phyloP scores from a whole-genome alignment of 305 asterid genomes.

The Rubia peregrina region DNA sequence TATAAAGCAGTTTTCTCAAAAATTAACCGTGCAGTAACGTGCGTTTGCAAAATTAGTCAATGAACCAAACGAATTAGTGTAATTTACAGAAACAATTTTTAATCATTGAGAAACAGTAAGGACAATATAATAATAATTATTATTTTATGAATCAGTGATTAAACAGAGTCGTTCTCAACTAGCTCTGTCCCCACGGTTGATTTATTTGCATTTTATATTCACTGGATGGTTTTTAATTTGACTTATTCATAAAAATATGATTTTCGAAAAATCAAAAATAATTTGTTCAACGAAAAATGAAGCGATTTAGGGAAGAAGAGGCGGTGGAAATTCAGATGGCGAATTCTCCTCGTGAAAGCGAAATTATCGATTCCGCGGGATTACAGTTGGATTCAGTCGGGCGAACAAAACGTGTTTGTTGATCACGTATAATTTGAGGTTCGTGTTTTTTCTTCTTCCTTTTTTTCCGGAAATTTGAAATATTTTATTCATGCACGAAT shows the following conservation, averaged over 20 bases:
- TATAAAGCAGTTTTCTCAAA: too few species aligned
- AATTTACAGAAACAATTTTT: background rate
- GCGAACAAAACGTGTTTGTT: background rate
- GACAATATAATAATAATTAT: background rate
- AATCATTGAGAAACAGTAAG: background rate
- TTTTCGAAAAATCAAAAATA: slow-evolving; percentile 3
- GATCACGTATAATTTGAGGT: slow-evolving; percentile 1
- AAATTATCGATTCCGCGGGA: slow-evolving; percentile 16
- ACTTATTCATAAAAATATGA: background rate
- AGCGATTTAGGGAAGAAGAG: slow-evolving; percentile 5
- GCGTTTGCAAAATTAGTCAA: background rate
- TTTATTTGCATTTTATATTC: background rate
- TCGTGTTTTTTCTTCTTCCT: background rate
- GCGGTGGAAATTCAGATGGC: slow-evolving; percentile 10
- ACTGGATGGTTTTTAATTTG: background rate
- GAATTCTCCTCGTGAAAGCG: slow-evolving; percentile 15
- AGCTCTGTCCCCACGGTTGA: background rate
- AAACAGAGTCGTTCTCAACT: background rate
- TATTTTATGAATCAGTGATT: background rate
- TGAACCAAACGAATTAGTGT: background rate
- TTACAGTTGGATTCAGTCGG: slow-evolving; percentile 8
- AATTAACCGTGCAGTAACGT: too few species aligned
- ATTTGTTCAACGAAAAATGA: slow-evolving; percentile 10
- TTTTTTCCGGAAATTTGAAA: background rate
- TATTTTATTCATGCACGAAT: background rate